A percentile compares a stretch with the other conserved stretches of the same genome.
Evolutionary conservation across 2,329 filamentous ascomycete species (phyloP).

Genomic region (Botrytis aclada): DNA sequence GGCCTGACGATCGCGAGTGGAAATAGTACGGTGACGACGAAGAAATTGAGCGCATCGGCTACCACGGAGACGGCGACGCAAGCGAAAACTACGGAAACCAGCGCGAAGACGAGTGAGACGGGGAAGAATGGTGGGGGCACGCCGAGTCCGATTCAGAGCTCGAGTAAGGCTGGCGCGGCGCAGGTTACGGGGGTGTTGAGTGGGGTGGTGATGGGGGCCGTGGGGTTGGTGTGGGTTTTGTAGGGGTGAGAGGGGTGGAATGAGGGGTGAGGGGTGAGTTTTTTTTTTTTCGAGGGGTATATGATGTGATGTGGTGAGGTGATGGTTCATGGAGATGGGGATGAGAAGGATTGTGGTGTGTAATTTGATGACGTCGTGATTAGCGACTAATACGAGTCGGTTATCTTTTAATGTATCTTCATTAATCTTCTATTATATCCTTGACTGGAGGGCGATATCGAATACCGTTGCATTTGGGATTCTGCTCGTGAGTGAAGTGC

Average conservation of each 20-base stretch:
- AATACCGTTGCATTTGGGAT: background rate
- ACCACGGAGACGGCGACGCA: background rate
- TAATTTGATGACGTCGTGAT: background rate
- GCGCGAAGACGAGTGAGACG: background rate
- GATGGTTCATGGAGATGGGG: background rate
- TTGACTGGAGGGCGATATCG: background rate
- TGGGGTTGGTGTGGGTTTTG: slow-evolving; percentile 16
- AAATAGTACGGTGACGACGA: slow-evolving; percentile 17
- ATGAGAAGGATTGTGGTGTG: background rate
- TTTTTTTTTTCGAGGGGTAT: background rate
- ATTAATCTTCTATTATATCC: background rate
- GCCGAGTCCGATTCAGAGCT: background rate
- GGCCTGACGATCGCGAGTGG: background rate
- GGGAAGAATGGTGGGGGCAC: background rate
- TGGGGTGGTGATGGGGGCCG: background rate
- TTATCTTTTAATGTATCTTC: background rate
- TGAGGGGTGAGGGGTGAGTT: background rate
- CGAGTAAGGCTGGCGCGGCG: slow-evolving; percentile 10
- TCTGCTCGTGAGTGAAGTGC: background rate
- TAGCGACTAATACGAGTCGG: background rate
- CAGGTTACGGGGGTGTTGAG: slow-evolving; percentile 3
- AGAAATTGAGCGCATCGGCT: background rate
- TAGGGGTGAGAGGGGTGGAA: background rate
- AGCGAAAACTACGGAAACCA: background rate
- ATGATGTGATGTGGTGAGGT: background rate